Percentiles rank a stretch among this genome's conserved stretches.
Evolutionary conservation across 805 yeast genomes (phyloP).

Genomic region (Zygotorulaspora danielsina): DNA sequence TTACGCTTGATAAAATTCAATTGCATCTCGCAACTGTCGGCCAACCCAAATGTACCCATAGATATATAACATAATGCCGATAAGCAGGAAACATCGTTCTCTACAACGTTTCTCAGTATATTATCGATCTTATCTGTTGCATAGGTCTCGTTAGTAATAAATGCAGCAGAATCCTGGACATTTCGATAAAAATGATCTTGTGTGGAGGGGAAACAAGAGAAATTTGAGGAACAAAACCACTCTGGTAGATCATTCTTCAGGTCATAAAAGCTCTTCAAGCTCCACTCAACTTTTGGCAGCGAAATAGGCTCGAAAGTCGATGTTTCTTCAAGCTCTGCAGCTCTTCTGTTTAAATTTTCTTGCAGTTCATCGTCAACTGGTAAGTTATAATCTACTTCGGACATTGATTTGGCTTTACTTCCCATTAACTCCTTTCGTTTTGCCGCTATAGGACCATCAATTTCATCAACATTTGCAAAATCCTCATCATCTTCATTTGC

Average conservation of each 20-base stretch:
- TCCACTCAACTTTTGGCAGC: constrained; percentile 44
- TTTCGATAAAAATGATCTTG: constrained; percentile 18
- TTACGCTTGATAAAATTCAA: constrained; percentile 21
- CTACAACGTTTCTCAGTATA: constrained; percentile 6
- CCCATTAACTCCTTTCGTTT: constrained; percentile 10
- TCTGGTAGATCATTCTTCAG: constrained; percentile 43
- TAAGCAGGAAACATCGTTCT: constrained; percentile 11
- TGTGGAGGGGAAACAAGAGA: constrained; percentile 14
- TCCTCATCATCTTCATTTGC: constrained; percentile 30
- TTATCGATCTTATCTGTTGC: constrained; percentile 11
- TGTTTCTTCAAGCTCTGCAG: constrained; percentile 28
- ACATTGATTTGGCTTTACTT: constrained; percentile 1
- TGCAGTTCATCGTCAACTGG: constrained; percentile 38
- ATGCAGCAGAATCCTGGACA: constrained; percentile 9
- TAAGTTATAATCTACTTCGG: constrained; percentile 30
- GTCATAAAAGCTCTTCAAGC: constrained; percentile 36
- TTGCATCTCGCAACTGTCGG: constrained; percentile 17
- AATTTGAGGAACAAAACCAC: constrained; percentile 43
- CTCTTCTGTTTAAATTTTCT: constrained; percentile 35
- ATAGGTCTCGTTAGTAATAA: constrained; percentile 19
- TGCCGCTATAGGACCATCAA: constrained; percentile 33
- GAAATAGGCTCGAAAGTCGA: constrained; percentile 29
- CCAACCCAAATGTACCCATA: constrained; percentile 24
- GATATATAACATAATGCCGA: constrained; percentile 26
- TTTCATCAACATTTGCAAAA: constrained; percentile 33